Evolutionary conservation across 2,329 filamentous ascomycete species (phyloP).

Genomic region (Aureobasidium sp.): DNA sequence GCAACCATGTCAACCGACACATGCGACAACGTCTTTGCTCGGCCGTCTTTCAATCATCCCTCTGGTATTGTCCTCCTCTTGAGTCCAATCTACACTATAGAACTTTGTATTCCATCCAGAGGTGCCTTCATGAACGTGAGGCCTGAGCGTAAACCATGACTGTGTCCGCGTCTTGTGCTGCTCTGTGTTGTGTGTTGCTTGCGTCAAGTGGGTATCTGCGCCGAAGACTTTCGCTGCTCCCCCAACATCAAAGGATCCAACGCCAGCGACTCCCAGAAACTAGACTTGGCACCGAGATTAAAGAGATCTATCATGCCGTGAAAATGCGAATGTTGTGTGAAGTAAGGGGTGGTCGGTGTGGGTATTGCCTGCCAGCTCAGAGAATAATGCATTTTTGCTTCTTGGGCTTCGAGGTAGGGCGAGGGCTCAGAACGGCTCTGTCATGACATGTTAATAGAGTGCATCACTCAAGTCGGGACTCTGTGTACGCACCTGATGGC

Average conservation of each 20-base stretch:
- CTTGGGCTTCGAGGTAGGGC: conserved; percentile 52
- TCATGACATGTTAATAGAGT: conserved; percentile 12
- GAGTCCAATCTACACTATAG: not conserved
- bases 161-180: conserved; percentile 2
- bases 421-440: conserved; percentile 65
- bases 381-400: conserved; percentile 62
- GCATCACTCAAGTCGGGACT: not conserved
- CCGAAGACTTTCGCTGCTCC: conserved; percentile 10
- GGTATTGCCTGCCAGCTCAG: conserved; percentile 28
- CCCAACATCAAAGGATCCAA: conserved; percentile 10
- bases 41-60: not conserved
- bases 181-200: not conserved
- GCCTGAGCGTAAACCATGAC: not conserved
- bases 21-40: not conserved
- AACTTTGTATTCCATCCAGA: not conserved
- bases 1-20: not conserved
- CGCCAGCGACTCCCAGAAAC: conserved; percentile 12
- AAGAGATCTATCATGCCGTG: conserved; percentile 13
- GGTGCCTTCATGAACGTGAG: not conserved
- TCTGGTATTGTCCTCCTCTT: not conserved
- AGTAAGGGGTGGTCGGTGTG: not conserved
- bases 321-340: conserved; percentile 11
- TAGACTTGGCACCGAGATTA: conserved; percentile 11
- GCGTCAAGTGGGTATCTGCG: conserved; percentile 11
- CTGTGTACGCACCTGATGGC: conserved; percentile 71